Evolutionary conservation across 1,139 yeast genomes (phyloP), one percentile per base, ranked within the genome.

Genomic region (Candida neerlandica): DNA sequence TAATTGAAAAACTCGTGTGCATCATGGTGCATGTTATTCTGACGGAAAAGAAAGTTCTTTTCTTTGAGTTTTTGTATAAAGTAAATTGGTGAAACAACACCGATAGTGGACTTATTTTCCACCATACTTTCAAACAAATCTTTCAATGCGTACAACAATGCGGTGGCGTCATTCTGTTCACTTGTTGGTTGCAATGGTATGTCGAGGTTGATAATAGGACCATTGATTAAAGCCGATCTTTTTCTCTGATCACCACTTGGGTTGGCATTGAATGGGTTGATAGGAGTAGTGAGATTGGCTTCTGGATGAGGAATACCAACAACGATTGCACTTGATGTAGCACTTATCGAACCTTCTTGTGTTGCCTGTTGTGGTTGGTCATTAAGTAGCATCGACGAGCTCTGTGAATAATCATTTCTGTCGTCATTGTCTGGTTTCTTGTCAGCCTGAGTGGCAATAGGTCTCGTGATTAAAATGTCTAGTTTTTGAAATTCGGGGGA

Each of bases 1-100:
- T 89, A 92, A 65, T 92, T 92, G 63, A 91, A 79, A 66, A 94
- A 94, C 66, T 94, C 99, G 67, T 94, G 99, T 2, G 99, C 97
- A 73, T 94, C 99, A 64, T 94, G 99, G 66, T 94, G 99, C 96
- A 92, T 91, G 53, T 76, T 76, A 47, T 88, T 85, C 52, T 91
- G 88, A 54, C 96, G 77, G 65, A 94, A 94, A 57, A 94, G 72
- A 58, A 84, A 88, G 64, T 94, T 94, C 59, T 89, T 91, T 50
- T 81, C 82, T 65, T 91, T 91, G 48, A 92, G 73, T 47, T 86
- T 85, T 44, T 84, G 85, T 45, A 94, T 82, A 46, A 94, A 80
- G 59, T 81, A 79, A 30, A 75, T 71, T 0, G 98, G 97, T 1
- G 96, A 88, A 0, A 90, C 92, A 7, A 94, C 90, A 2, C 98